Percentiles rank a stretch among this genome's conserved stretches.
Evolutionary conservation across 202 grass and related monocot species (phyloP).

Genomic region (Panicum hallii): DNA sequence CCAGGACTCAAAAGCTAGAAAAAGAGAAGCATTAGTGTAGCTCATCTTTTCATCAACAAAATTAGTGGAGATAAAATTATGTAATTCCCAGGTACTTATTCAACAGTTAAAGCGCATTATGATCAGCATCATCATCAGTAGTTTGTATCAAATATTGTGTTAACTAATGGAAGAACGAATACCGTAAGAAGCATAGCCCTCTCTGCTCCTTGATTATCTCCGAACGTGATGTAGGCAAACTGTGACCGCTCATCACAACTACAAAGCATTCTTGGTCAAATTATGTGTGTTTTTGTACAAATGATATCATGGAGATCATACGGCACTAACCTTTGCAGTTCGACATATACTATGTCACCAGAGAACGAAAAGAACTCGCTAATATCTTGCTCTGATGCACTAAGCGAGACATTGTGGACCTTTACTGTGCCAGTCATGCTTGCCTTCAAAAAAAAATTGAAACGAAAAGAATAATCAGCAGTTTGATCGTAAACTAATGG

Average conservation of each 20-base stretch:
- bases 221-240: constrained; percentile 83
- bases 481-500: neutral
- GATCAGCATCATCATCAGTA: neutral
- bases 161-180: constrained; percentile 31
- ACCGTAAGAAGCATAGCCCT: constrained; percentile 95
- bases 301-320: constrained; percentile 16
- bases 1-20: neutral
- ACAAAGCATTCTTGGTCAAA: constrained; percentile 39
- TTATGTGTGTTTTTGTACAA: neutral
- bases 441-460: constrained; percentile 42
- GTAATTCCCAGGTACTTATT: neutral
- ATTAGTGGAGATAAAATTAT: neutral
- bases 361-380: constrained; percentile 87
- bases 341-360: constrained; percentile 66
- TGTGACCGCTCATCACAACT: constrained; percentile 77
- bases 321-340: constrained; percentile 66
- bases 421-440: constrained; percentile 68
- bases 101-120: neutral
- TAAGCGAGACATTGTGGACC: constrained; percentile 78
- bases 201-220: constrained; percentile 64
- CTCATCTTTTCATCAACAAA: neutral
- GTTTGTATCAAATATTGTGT: neutral
- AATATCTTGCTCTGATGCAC: constrained; percentile 67
- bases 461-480: constrained; percentile 7
- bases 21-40: neutral